Evolutionary conservation across 2,329 filamentous ascomycete species (phyloP), one percentile per base, ranked within the genome.

Genomic region (Neopestalotiopsis sp.): DNA sequence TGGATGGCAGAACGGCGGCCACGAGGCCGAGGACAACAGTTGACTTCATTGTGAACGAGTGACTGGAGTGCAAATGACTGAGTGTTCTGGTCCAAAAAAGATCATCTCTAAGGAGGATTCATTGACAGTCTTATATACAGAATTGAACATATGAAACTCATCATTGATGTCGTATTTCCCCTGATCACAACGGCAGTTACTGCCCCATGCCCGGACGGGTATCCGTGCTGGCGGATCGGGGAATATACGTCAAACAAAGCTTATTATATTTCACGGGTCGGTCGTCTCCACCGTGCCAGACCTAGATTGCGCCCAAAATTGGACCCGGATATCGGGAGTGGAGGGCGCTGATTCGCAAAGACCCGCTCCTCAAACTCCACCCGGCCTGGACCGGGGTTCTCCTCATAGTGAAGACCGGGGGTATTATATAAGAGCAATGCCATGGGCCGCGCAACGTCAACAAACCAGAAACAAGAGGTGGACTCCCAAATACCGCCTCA

Each of bases 171-270:
- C 24, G 34, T 24, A 14, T 42, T 14, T n/a, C 60, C n/a, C 32
- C 30, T 52, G 62, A 45, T 38, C 13, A 13, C 17, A 30, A n/a
- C 30, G 32, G 28, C 24, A 34, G 38, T 40, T 65, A 38, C 4
- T n/a, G 12, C n/a, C 30, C n/a, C 38, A 24, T n/a, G 10, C 28
- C 62, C 32, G 38, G 13, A 42, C 42, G 42, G 49, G 45, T 56
- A 24, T 38, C 63, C 42, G 28, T 66, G 49, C 63, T 66, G 52
- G 49, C 49, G 45, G 17, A 57, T 66, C 63, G 63, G 63, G 49
- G 32, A 66, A 56, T 66, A 58, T 57, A 66, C 28, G 63, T 66
- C 42, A 66, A 66, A 66, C 63, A 57, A 66, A 66, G 63, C 45
- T 66, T 66, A 66, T 57, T 66, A 66, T 57, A 66, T 24, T 38